Conservation (phyloP, 2,329 filamentous ascomycete species). For the Alternaria ethzedia region DNA sequence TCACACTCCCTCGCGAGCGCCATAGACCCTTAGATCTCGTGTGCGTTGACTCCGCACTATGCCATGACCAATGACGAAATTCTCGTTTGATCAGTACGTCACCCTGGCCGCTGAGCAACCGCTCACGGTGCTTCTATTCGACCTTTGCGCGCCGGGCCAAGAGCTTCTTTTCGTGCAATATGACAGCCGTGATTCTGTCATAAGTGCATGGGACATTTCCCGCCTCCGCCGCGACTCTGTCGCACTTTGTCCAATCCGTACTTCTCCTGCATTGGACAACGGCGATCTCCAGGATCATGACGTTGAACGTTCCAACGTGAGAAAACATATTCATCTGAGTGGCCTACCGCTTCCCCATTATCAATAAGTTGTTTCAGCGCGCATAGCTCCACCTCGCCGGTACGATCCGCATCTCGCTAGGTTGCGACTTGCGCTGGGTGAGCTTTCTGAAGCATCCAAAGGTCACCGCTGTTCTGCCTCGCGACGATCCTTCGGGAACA, state of each 20-base stretch:
- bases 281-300: conserved; percentile 32
- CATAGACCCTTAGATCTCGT: background rate
- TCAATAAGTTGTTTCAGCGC: conserved; percentile 15
- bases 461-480: conserved; percentile 31
- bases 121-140: conserved; percentile 18
- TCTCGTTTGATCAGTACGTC: conserved; percentile 30
- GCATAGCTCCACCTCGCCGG: conserved; percentile 17
- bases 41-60: conserved; percentile 1
- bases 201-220: conserved; percentile 9
- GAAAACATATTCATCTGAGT: conserved; percentile 14
- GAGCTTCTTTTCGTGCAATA: conserved; percentile 6
- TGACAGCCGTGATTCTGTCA: background rate
- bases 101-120: conserved; percentile 17
- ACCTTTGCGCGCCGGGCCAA: conserved; percentile 18
- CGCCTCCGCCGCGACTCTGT: conserved; percentile 7
- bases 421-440: conserved; percentile 2
- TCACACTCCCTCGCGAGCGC: background rate
- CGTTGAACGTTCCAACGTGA: conserved; percentile 20
- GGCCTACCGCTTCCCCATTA: conserved; percentile 11
- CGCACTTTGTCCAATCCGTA: conserved; percentile 6
- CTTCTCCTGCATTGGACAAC: conserved; percentile 15
- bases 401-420: conserved; percentile 17
- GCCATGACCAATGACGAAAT: conserved; percentile 13
- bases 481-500: conserved; percentile 25
- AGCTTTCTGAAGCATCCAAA: background rate